Percentiles rank a stretch among this genome's conserved stretches.
phyloP scores from a whole-genome alignment of 768 basidiomycete genomes.

The Coprinellus micaceus region DNA sequence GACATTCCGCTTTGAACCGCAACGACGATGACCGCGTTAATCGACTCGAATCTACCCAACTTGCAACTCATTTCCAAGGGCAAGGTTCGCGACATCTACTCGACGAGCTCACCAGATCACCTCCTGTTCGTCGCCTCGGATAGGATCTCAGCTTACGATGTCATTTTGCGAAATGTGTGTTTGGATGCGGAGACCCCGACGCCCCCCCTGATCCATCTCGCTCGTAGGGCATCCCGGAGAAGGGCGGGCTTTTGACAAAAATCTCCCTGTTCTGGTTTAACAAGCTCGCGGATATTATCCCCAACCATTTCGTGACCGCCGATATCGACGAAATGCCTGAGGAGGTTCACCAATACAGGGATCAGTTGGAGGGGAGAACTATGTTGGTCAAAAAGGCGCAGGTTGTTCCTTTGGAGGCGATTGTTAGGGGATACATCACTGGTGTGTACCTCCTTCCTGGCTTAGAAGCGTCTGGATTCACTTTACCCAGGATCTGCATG shows the following conservation, averaged over 20 bases:
- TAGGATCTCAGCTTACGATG: slow-evolving; percentile 95
- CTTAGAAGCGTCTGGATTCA: neutral
- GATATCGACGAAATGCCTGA: slow-evolving; percentile 78
- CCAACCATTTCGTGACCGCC: slow-evolving; percentile 85
- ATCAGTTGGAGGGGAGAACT: slow-evolving; percentile 75
- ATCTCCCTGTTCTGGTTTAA: slow-evolving; percentile 96
- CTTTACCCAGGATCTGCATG: slow-evolving; percentile 79
- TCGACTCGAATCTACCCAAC: slow-evolving; percentile 53
- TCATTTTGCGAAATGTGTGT: slow-evolving; percentile 88
- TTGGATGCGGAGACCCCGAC: neutral
- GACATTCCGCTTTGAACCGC: neutral
- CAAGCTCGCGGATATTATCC: slow-evolving; percentile 72
- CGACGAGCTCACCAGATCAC: slow-evolving; percentile 61
- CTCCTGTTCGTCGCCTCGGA: slow-evolving; percentile 94
- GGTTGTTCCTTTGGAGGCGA: slow-evolving; percentile 90
- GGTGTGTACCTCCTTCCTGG: slow-evolving; percentile 42
- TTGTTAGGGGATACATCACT: slow-evolving; percentile 95
- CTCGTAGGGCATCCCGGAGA: slow-evolving; percentile 85
- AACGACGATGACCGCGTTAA: slow-evolving; percentile 34
- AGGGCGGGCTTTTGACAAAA: slow-evolving; percentile 84
- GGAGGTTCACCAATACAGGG: slow-evolving; percentile 68
- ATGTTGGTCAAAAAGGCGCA: slow-evolving; percentile 92
- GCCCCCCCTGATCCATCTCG: neutral
- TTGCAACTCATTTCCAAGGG: slow-evolving; percentile 79
- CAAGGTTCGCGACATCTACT: slow-evolving; percentile 96